These are phyloP conservation scores for Pugionium cornutum DNA, from an alignment of 345 rosid species.

Conservation along the genomic window DNA sequence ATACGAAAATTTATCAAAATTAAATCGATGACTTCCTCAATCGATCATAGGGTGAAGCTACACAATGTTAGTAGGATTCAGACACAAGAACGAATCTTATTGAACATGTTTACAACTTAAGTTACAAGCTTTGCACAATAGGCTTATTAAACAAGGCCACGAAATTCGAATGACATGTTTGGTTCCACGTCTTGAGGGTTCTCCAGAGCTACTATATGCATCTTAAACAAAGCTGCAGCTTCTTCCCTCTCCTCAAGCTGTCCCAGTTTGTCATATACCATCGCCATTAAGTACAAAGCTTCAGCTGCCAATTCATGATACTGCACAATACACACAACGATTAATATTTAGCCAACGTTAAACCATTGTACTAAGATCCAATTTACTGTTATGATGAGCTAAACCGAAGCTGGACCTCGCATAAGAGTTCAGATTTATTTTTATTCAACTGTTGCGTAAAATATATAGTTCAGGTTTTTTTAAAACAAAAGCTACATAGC, in stretches of 20 bases:
- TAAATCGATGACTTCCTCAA: too few species aligned
- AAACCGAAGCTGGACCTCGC: constrained; percentile 2
- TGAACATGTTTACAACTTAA: too few species aligned
- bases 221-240: constrained; percentile 74
- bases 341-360: neutral
- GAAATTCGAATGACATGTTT: constrained; percentile 19
- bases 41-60: too few species aligned
- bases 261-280: constrained; percentile 65
- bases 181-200: constrained; percentile 55
- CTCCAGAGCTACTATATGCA: constrained; percentile 66
- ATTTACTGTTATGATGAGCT: constrained; percentile 8
- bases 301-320: constrained; percentile 89
- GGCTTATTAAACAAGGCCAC: neutral
- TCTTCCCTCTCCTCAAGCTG: constrained; percentile 63
- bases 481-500: constrained; percentile 12
- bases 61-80: too few species aligned
- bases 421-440: constrained; percentile 2
- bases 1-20: too few species aligned
- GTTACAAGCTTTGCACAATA: too few species aligned
- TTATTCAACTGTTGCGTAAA: too few species aligned
- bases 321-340: constrained; percentile 44
- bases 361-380: constrained; percentile 5
- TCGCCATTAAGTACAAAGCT: constrained; percentile 75
- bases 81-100: too few species aligned
- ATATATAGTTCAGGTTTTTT: neutral